Conservation (phyloP, 768 basidiomycete genomes). For the Amanita pseudoporphyria region DNA sequence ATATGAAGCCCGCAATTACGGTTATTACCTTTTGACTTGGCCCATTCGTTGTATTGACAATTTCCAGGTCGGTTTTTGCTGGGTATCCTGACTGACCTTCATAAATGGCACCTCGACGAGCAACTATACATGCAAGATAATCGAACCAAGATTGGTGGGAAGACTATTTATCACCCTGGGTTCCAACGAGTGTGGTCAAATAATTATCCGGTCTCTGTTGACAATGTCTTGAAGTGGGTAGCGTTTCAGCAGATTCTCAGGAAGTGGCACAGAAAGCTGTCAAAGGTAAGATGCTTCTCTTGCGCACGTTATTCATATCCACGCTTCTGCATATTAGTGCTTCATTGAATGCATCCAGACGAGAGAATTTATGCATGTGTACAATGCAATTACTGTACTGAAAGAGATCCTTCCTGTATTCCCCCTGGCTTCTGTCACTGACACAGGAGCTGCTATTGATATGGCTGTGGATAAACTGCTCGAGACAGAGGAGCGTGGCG, state of each 20-base stretch:
- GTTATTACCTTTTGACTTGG: constrained; percentile 28
- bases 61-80: constrained; percentile 74
- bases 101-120: constrained; percentile 75
- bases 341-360: constrained; percentile 77
- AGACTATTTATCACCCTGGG: constrained; percentile 54
- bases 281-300: constrained; percentile 35
- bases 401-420: constrained; percentile 89
- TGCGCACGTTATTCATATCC: background rate
- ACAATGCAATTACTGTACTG: constrained; percentile 91
- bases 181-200: constrained; percentile 45
- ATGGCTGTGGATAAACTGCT: constrained; percentile 56
- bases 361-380: constrained; percentile 93
- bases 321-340: constrained; percentile 33
- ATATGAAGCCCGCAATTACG: constrained; percentile 92
- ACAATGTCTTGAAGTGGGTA: constrained; percentile 58
- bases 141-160: constrained; percentile 53
- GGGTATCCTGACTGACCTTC: constrained; percentile 68
- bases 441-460: constrained; percentile 46
- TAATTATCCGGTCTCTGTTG: constrained; percentile 30
- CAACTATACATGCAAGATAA: constrained; percentile 63
- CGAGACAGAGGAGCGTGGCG: constrained; percentile 72
- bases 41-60: constrained; percentile 4
- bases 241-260: constrained; percentile 60
- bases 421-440: constrained; percentile 56
- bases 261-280: constrained; percentile 81